Conservation (phyloP, 2,329 filamentous ascomycete species). For the Aspergillus fischeri region DNA sequence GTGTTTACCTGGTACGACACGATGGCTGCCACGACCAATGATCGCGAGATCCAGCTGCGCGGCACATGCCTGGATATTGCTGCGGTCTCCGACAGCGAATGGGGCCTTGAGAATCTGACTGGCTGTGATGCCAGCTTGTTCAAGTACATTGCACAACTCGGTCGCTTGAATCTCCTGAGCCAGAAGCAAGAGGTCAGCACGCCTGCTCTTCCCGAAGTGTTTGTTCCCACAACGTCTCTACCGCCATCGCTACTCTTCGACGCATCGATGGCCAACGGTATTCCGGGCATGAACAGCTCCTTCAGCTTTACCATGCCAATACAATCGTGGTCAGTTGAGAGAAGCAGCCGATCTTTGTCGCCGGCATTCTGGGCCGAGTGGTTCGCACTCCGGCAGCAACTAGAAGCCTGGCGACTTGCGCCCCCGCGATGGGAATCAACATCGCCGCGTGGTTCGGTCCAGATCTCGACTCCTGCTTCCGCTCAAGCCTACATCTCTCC, state of each 20-base stretch:
- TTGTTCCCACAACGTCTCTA: conserved; percentile 21
- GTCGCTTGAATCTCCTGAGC: conserved; percentile 77
- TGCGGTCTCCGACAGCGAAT: conserved; percentile 62
- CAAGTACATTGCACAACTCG: conserved; percentile 77
- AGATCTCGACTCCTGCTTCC: conserved; percentile 7
- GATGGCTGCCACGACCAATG: conserved; percentile 86
- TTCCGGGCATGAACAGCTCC: conserved; percentile 38
- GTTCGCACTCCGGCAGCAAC: conserved; percentile 69
- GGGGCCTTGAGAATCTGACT: conserved; percentile 76
- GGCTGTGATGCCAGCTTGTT: conserved; percentile 86
- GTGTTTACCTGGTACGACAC: conserved; percentile 95
- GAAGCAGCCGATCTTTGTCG: conserved; percentile 18
- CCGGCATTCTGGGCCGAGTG: conserved; percentile 76
- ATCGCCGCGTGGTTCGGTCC: conserved; percentile 8
- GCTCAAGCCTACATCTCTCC: conserved; percentile 27
- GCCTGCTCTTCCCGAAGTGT: conserved; percentile 8
- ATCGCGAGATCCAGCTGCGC: conserved; percentile 77
- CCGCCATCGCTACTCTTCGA: conserved; percentile 29
- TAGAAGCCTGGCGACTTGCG: conserved; percentile 79
- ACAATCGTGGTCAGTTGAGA: conserved; percentile 17
- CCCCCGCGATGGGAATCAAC: conserved; percentile 18
- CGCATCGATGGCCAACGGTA: conserved; percentile 7
- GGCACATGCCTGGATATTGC: conserved; percentile 61
- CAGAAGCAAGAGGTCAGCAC: conserved; percentile 52
- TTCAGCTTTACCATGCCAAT: conserved; percentile 32